phyloP scores from a whole-genome alignment of 805 yeast species.

The Candida pini region DNA sequence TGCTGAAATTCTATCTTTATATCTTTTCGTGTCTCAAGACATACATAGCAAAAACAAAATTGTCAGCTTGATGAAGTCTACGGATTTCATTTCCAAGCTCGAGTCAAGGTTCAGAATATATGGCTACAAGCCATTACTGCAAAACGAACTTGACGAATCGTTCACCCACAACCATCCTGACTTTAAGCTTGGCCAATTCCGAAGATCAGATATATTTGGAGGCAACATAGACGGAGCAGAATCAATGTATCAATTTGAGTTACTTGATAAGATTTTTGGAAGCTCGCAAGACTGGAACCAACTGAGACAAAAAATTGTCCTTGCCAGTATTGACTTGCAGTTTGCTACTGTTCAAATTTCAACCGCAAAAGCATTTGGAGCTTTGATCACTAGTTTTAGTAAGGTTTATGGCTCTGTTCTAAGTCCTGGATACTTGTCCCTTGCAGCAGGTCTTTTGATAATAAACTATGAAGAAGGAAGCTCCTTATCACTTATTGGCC shows the following conservation, averaged over 20 bases:
- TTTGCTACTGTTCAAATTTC: slow-evolving; percentile 59
- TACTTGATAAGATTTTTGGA: slow-evolving; percentile 57
- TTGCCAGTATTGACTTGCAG: slow-evolving; percentile 60
- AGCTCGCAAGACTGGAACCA: slow-evolving; percentile 41
- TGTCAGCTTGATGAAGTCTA: slow-evolving; percentile 13
- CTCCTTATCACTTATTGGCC: slow-evolving; percentile 40
- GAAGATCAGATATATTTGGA: slow-evolving; percentile 38
- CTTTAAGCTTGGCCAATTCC: slow-evolving; percentile 45
- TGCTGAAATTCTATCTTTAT: slow-evolving; percentile 69
- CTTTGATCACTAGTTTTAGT: slow-evolving; percentile 63
- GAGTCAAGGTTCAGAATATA: slow-evolving; percentile 31
- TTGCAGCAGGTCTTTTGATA: slow-evolving; percentile 44
- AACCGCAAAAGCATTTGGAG: slow-evolving; percentile 74
- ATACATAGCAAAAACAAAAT: slow-evolving; percentile 38
- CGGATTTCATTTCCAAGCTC: slow-evolving; percentile 31
- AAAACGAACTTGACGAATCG: slow-evolving; percentile 33
- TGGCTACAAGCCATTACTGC: slow-evolving; percentile 13
- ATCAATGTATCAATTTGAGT: slow-evolving; percentile 50
- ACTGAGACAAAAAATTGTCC: slow-evolving; percentile 44
- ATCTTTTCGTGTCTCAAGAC: slow-evolving; percentile 53
- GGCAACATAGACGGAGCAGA: slow-evolving; percentile 46
- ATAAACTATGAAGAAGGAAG: slow-evolving; percentile 48
- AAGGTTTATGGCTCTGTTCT: slow-evolving; percentile 33
- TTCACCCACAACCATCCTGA: slow-evolving; percentile 43
- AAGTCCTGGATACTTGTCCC: slow-evolving; percentile 24